These are phyloP conservation scores for Cystoderma amianthinum DNA, from an alignment of 768 basidiomycete species.

Conservation along the genomic window DNA sequence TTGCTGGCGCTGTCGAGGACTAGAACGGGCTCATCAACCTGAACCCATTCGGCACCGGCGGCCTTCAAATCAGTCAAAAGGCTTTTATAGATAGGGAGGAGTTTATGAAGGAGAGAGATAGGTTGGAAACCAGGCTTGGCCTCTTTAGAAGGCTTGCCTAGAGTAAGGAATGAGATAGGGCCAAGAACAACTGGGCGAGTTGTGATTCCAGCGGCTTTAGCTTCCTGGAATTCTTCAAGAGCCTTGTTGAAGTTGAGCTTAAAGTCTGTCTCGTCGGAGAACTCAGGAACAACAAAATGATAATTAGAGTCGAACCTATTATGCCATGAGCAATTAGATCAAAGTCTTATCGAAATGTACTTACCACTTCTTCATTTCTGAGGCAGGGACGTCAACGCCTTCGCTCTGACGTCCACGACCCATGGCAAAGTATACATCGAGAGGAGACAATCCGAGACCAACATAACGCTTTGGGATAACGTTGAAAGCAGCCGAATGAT, in stretches of 20 bases:
- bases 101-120: constrained; percentile 81
- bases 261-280: constrained; percentile 87
- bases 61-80: constrained; percentile 87
- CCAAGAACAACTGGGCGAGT: constrained; percentile 97
- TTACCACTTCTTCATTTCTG: constrained; percentile 99
- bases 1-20: constrained; percentile 80
- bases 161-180: constrained; percentile 89
- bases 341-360: constrained; percentile 15
- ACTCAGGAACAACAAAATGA: constrained; percentile 97
- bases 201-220: constrained; percentile 77
- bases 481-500: constrained; percentile 94
- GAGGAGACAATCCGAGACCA: constrained; percentile 75
- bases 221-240: constrained; percentile 91
- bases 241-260: constrained; percentile 95
- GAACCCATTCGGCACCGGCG: constrained; percentile 91
- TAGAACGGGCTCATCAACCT: constrained; percentile 95
- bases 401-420: constrained; percentile 95
- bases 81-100: constrained; percentile 88
- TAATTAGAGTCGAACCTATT: constrained; percentile 97
- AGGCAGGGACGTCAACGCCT: constrained; percentile 93
- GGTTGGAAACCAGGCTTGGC: constrained; percentile 83
- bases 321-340: no score
- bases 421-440: constrained; percentile 99
- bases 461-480: constrained; percentile 93
- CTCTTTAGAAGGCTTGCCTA: constrained; percentile 87